A percentile compares a stretch with the other conserved stretches of the same genome.
These are phyloP conservation scores for Paracoccidioides lutzii DNA, from an alignment of 2,329 filamentous ascomycete genomes.

Conservation along the genomic window DNA sequence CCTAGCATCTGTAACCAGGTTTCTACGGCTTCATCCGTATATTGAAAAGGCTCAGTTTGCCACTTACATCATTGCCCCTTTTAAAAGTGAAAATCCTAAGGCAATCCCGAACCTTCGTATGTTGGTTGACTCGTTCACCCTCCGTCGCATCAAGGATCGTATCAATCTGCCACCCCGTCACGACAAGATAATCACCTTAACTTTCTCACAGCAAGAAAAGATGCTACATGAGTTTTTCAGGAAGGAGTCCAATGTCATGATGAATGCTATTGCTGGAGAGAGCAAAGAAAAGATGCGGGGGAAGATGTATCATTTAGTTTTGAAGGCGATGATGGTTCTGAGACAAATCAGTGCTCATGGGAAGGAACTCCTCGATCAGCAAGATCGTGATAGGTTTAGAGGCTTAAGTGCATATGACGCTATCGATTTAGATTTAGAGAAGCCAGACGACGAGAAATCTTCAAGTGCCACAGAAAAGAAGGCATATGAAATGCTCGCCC, in stretches of 20 bases:
- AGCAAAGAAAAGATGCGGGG: conserved; percentile 59
- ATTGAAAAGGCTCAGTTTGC: conserved; percentile 64
- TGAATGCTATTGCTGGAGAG: conserved; percentile 58
- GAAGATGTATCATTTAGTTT: conserved; percentile 82
- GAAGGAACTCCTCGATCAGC: conserved; percentile 73
- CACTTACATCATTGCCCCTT: conserved; percentile 67
- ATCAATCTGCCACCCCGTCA: conserved; percentile 65
- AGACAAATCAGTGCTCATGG: conserved; percentile 88
- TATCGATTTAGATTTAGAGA: conserved; percentile 79
- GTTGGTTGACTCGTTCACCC: conserved; percentile 84
- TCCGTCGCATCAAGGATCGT: conserved; percentile 82
- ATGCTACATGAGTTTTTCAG: conserved; percentile 75
- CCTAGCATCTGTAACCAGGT: conserved; percentile 72
- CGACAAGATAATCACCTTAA: conserved; percentile 59
- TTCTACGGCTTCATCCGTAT: conserved; percentile 74
- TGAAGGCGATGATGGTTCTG: conserved; percentile 80
- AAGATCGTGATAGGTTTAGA: conserved; percentile 67
- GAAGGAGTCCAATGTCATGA: conserved; percentile 64
- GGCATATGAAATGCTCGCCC: conserved; percentile 71
- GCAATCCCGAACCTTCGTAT: conserved; percentile 60
- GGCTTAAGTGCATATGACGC: conserved; percentile 73
- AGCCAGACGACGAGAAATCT: conserved; percentile 52
- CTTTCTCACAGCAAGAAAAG: conserved; percentile 63
- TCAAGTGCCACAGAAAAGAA: conserved; percentile 52
- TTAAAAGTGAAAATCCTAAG: conserved; percentile 73